phyloP scores from a whole-genome alignment of 345 rosid genomes.

The Corchorus capsularis region DNA sequence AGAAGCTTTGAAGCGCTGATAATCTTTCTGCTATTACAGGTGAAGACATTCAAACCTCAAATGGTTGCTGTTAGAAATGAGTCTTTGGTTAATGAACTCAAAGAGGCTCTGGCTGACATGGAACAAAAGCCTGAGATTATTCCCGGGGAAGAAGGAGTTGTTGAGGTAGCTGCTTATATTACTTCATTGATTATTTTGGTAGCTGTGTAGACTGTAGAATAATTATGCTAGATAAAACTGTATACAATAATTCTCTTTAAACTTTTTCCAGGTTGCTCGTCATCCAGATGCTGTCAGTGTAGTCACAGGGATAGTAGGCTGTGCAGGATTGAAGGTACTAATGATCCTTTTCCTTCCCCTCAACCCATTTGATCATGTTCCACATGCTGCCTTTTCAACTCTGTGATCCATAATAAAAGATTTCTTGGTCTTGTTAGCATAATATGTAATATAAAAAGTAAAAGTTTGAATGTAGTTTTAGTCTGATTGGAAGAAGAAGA shows the following conservation, averaged over 20 bases:
- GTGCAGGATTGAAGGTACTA: conserved; percentile 89
- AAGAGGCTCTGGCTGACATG: conserved; percentile 79
- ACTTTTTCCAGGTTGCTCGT: conserved; percentile 75
- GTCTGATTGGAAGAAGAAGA: background rate
- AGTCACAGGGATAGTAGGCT: conserved; percentile 96
- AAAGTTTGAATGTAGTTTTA: background rate
- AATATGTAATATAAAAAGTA: background rate
- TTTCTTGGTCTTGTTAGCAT: background rate
- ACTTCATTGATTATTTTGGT: conserved; percentile 5
- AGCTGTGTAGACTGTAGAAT: conserved; percentile 14
- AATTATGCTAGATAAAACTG: background rate
- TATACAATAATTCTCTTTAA: conserved; percentile 14
- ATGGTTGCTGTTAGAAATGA: conserved; percentile 81
- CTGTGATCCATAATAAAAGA: background rate
- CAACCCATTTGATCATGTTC: background rate
- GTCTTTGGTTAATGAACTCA: conserved; percentile 68
- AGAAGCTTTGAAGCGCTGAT: conserved; percentile 9
- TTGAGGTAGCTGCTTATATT: conserved; percentile 55
- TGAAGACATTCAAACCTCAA: conserved; percentile 83
- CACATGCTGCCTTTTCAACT: background rate
- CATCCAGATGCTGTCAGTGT: conserved; percentile 90
- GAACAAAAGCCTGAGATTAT: conserved; percentile 88
- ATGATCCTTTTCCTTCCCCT: background rate
- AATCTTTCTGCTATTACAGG: conserved; percentile 45
- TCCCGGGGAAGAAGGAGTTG: conserved; percentile 88